Evolutionary conservation across 306 rosid genomes (phyloP).

Genomic region (Begonia peltatifolia): DNA sequence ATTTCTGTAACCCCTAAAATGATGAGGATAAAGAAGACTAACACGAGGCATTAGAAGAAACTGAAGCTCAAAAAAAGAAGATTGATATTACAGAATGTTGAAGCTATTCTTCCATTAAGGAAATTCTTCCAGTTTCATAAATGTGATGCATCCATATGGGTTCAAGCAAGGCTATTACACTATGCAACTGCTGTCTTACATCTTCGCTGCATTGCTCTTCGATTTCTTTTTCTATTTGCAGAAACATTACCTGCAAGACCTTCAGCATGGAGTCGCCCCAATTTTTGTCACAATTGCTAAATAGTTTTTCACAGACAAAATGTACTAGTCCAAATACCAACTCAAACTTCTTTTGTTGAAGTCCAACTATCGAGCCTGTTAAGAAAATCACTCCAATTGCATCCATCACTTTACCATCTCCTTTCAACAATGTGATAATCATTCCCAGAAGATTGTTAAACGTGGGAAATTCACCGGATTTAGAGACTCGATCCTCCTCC

Average conservation of each 20-base stretch:
- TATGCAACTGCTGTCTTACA: constrained; percentile 26
- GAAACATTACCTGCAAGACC: constrained; percentile 50
- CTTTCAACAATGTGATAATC: constrained; percentile 31
- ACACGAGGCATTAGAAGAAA: too few species aligned
- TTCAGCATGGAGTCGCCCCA: constrained; percentile 69
- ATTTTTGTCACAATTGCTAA: constrained; percentile 29
- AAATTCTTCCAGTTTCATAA: constrained; percentile 57
- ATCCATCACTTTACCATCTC: constrained; percentile 35
- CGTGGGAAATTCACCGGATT: constrained; percentile 22
- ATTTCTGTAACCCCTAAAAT: too few species aligned
- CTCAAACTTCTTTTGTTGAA: constrained; percentile 39
- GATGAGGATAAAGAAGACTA: too few species aligned
- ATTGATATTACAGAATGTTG: not conserved
- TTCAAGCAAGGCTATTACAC: constrained; percentile 47
- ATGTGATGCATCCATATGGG: constrained; percentile 82
- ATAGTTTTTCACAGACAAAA: constrained; percentile 51
- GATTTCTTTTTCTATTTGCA: constrained; percentile 42
- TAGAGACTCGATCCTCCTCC: constrained; percentile 24
- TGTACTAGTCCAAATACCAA: constrained; percentile 54
- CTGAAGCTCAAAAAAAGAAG: too few species aligned
- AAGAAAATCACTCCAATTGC: constrained; percentile 53
- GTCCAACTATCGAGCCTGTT: constrained; percentile 38
- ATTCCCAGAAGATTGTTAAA: constrained; percentile 38
- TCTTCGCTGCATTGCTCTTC: constrained; percentile 38
- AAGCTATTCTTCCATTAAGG: constrained; percentile 35